Percentiles rank a stretch among this genome's conserved stretches.
These are phyloP conservation scores for Cunninghamia lanceolata DNA, from an alignment of 75 land plant species.

Conservation along the genomic window DNA sequence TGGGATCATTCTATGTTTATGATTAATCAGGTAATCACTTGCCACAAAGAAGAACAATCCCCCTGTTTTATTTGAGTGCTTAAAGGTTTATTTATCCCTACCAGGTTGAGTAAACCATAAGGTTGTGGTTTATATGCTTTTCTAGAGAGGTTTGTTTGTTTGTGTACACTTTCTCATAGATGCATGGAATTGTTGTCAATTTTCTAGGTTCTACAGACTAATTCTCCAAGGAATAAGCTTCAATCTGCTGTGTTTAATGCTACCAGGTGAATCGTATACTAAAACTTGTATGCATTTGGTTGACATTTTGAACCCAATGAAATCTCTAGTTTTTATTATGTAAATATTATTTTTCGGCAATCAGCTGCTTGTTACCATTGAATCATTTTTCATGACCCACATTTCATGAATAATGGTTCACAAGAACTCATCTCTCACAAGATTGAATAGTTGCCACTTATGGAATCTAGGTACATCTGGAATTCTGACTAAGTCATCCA, in stretches of 20 bases:
- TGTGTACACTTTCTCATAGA: background rate
- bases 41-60: background rate
- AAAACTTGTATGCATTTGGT: background rate
- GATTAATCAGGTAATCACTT: conserved; percentile 48
- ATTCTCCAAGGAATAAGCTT: conserved; percentile 7
- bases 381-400: background rate
- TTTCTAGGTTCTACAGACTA: background rate
- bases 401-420: background rate
- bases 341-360: background rate
- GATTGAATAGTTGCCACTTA: background rate
- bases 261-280: conserved; percentile 14
- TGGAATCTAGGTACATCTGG: background rate
- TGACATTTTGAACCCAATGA: background rate
- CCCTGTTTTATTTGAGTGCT: background rate
- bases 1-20: conserved; percentile 59
- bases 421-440: background rate
- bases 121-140: background rate
- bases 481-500: background rate
- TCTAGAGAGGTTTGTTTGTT: background rate
- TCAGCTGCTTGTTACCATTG: background rate
- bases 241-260: conserved; percentile 16
- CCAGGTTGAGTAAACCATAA: background rate
- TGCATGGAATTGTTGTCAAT: background rate
- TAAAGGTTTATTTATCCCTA: background rate
- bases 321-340: background rate